Percentiles rank a stretch among this genome's conserved stretches.
Conservation (phyloP, 352 stramenopile species). For the Elongisporangium anandrum region DNA sequence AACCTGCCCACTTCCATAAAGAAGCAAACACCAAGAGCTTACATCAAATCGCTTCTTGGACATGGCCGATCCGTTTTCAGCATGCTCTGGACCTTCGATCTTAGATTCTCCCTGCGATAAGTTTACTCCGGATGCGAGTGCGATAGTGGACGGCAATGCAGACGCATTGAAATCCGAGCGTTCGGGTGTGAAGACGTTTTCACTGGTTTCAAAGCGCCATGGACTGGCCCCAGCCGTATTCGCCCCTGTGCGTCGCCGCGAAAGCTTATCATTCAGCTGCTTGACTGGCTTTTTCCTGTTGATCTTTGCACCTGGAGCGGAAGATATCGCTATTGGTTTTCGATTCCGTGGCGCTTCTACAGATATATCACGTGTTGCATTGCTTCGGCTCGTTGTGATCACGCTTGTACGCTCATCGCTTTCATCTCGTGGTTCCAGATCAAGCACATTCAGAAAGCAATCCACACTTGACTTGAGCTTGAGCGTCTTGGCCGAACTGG, state of each 20-base stretch:
- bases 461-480: constrained; percentile 42
- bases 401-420: background rate
- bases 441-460: constrained; percentile 31
- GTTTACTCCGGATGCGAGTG: constrained; percentile 32
- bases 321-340: background rate
- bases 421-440: constrained; percentile 2
- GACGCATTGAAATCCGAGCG: constrained; percentile 17
- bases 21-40: constrained; percentile 1
- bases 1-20: no score
- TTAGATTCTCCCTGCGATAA: constrained; percentile 36
- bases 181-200: constrained; percentile 13
- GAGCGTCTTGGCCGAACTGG: constrained; percentile 2
- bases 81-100: constrained; percentile 31
- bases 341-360: background rate
- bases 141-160: constrained; percentile 18
- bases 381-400: background rate
- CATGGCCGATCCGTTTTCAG: constrained; percentile 44
- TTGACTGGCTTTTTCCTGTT: constrained; percentile 9
- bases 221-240: constrained; percentile 12
- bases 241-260: constrained; percentile 6
- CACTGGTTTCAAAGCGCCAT: constrained; percentile 13
- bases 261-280: constrained; percentile 21
- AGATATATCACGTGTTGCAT: background rate
- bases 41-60: constrained; percentile 70
- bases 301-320: background rate